Percentiles rank a stretch among this genome's conserved stretches.
These are phyloP conservation scores for Aleurites moluccanus DNA, from an alignment of 441 rosid genomes.

Conservation along the genomic window DNA sequence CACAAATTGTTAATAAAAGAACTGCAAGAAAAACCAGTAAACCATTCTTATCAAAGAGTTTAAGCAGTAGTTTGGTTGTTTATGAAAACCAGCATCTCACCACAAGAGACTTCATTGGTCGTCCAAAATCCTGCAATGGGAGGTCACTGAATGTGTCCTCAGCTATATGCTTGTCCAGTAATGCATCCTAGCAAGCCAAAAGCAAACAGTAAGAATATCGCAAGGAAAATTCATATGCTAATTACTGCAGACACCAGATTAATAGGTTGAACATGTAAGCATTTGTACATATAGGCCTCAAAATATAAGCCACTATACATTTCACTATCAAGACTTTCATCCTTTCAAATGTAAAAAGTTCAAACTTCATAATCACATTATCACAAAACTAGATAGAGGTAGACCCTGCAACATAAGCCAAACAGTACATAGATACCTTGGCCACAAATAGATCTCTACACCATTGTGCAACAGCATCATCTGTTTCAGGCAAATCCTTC, in stretches of 20 bases:
- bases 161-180: slow-evolving; percentile 80
- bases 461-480: slow-evolving; percentile 95
- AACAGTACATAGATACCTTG: slow-evolving; percentile 59
- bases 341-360: not conserved
- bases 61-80: not conserved
- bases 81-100: slow-evolving; percentile 40
- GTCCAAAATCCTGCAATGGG: slow-evolving; percentile 69
- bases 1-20: not conserved
- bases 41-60: not conserved
- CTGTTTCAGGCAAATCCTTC: slow-evolving; percentile 91
- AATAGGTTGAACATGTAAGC: not conserved
- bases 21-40: not conserved
- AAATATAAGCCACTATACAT: not conserved
- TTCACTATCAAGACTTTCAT: not conserved
- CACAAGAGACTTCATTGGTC: slow-evolving; percentile 74
- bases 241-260: not conserved
- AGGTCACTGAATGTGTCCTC: slow-evolving; percentile 75
- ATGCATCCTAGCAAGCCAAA: slow-evolving; percentile 54
- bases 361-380: not conserved
- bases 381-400: not conserved
- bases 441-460: slow-evolving; percentile 85
- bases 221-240: not conserved
- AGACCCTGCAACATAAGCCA: slow-evolving; percentile 10
- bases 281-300: not conserved
- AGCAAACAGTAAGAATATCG: slow-evolving; percentile 16